These are phyloP conservation scores for Borovskyia barvae DNA, from an alignment of 208 protist species.

Conservation along the genomic window DNA sequence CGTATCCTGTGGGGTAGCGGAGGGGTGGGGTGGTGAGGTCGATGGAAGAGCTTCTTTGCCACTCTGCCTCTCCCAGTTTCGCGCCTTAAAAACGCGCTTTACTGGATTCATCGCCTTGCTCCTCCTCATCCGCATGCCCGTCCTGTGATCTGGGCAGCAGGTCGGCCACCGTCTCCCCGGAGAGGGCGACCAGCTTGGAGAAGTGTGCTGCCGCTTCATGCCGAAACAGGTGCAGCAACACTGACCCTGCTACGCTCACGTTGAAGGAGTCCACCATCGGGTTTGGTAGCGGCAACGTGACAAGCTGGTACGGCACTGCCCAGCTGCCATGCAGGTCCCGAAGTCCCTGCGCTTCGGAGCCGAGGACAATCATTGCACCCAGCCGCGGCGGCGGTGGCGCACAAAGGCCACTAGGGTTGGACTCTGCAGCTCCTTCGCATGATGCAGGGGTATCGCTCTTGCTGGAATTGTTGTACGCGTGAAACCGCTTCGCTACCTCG, in stretches of 20 bases:
- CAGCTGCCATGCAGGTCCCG: conserved; percentile 45
- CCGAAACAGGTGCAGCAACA: conserved; percentile 72
- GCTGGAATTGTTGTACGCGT: conserved; percentile 33
- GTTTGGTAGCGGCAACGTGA: conserved; percentile 75
- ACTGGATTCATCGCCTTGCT: neutral
- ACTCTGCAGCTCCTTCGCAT: neutral
- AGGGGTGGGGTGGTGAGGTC: too few relatives aligned
- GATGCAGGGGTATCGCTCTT: neutral
- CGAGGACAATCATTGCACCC: conserved; percentile 74
- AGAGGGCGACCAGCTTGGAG: conserved; percentile 14
- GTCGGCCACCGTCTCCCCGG: conserved; percentile 6
- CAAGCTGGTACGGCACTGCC: conserved; percentile 50
- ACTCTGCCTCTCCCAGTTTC: too few relatives aligned
- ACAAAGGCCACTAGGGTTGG: neutral
- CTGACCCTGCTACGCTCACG: conserved; percentile 75
- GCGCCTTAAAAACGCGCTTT: too few relatives aligned
- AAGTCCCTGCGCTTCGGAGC: conserved; percentile 75
- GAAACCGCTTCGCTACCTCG: conserved; percentile 64
- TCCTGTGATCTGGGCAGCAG: neutral
- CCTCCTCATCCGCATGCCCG: neutral
- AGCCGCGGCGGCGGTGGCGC: conserved; percentile 14
- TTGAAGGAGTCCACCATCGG: conserved; percentile 72
- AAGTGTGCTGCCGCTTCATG: conserved; percentile 52
- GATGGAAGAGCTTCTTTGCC: too few relatives aligned
- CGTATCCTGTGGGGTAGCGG: too few relatives aligned